Base-by-base conservation (phyloP, 1,284 basidiomycete genomes). In the Phlebopus sp. region DNA sequence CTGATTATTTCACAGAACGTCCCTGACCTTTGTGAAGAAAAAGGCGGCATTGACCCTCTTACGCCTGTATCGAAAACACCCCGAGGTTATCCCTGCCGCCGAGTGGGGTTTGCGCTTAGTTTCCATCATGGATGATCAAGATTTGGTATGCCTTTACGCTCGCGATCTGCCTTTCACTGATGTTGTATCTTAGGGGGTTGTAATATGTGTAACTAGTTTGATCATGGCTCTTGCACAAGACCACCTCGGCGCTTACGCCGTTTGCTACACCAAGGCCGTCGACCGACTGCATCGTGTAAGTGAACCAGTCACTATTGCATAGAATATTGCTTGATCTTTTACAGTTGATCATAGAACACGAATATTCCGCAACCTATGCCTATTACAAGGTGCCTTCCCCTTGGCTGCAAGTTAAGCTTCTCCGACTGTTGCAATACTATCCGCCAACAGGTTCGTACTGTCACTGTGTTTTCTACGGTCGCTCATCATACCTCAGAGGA, bases 331-430 rank as follows among this genome's bases (percentile, higher is more conserved):
- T 50, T 64, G 37, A 67, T 37, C 7, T 19, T 39, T 29, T 46
- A 13, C 58, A 96, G 91, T 80, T 98, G 54, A 81, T 97, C 14
- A 86, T 98, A 50, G 91, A 96, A 59, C 84, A 89, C 51, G 92
- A 98, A 60, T 95, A 90, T 60, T 75, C 86, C 2, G 77, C 86
- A 31, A 88, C 92, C 47, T 98, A 99, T 64, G 79, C 95, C 25
- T 99, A 99, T 68, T 99, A 99, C 73, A 92, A 92, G 69, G 91
- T 98, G 3, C 97, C 97, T 17, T 91, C 92, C 30, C 96, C 96
- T 0, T 99, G 96, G 97, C 75, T 99, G 25, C 96, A 99, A 72
- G 92, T 98, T 55, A 98, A 98, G 69, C 79, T 99, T 5, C 75
- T 99, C 13, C 86, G 94, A 14, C 69, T 99, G 25, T 69, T 99